Conservation (phyloP, 1,284 basidiomycete genomes). For the Papiliotrema flavescens region DNA sequence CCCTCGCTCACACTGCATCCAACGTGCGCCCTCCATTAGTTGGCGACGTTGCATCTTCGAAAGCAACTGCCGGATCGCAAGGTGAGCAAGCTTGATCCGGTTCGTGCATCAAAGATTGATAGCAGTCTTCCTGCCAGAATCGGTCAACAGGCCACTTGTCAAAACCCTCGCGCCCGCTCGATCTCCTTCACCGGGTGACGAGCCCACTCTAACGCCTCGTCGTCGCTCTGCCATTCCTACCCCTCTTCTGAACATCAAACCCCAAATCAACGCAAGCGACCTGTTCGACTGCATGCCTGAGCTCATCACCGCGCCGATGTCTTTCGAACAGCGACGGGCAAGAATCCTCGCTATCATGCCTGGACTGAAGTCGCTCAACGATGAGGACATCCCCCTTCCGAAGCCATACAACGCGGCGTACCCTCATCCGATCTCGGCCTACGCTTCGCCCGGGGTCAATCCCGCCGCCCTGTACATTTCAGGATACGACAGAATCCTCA, state of each 20-base stretch:
- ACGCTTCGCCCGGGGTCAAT: slow-evolving; percentile 41
- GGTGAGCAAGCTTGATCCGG: background rate
- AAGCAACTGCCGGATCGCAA: too few relatives aligned
- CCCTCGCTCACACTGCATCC: too few relatives aligned
- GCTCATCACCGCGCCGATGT: background rate
- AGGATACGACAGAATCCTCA: slow-evolving; percentile 26
- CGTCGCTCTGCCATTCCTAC: too few relatives aligned
- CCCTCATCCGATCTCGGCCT: slow-evolving; percentile 42
- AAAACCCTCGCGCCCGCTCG: too few relatives aligned
- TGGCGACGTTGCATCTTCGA: too few relatives aligned
- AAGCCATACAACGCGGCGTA: slow-evolving; percentile 38
- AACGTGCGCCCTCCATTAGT: too few relatives aligned
- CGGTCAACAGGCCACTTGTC: too few relatives aligned
- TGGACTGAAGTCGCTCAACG: slow-evolving; percentile 1
- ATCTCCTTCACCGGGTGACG: too few relatives aligned
- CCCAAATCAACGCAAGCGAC: background rate
- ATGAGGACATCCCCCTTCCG: slow-evolving; percentile 28
- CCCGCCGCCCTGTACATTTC: slow-evolving; percentile 19
- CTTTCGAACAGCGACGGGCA: background rate
- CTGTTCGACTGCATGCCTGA: background rate
- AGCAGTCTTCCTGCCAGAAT: too few relatives aligned
- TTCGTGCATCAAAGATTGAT: background rate
- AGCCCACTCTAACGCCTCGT: too few relatives aligned
- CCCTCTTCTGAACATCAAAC: background rate
- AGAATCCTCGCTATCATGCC: slow-evolving; percentile 14